Conservation (phyloP, 75 land plant genomes). For the Cryptomeria japonica region DNA sequence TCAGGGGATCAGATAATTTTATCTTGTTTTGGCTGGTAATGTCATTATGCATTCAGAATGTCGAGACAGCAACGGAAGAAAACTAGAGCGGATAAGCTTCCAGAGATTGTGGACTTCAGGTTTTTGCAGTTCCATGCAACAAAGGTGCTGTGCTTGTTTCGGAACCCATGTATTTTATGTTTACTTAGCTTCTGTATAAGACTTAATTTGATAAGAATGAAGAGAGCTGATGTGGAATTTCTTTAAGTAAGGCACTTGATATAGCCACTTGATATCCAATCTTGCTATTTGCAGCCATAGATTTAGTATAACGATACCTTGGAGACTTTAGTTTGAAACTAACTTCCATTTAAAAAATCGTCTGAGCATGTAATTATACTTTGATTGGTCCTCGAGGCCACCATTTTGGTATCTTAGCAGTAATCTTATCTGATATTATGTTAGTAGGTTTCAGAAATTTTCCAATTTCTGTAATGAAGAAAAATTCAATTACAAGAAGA, state of each 20-base stretch:
- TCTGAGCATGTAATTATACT: too few relatives aligned
- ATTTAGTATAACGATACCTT: not conserved
- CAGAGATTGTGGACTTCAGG: constrained; percentile 9
- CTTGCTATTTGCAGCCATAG: not conserved
- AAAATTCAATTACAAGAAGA: too few relatives aligned
- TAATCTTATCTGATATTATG: too few relatives aligned
- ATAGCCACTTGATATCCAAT: too few relatives aligned
- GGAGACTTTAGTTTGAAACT: too few relatives aligned
- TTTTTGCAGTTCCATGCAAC: not conserved
- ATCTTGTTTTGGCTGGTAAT: not conserved
- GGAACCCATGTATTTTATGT: not conserved
- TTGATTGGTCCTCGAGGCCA: too few relatives aligned
- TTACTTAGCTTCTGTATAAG: not conserved
- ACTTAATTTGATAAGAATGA: not conserved
- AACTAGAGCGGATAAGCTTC: not conserved
- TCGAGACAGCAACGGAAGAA: not conserved
- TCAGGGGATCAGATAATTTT: not conserved
- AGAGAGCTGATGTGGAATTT: not conserved
- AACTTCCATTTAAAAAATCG: too few relatives aligned
- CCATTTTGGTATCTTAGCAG: too few relatives aligned
- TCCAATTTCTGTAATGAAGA: too few relatives aligned
- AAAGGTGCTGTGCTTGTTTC: not conserved
- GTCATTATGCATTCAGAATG: not conserved
- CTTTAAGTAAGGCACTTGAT: not conserved
- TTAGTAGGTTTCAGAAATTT: too few relatives aligned